Percentiles rank a stretch among this genome's conserved stretches.
phyloP scores from a whole-genome alignment of 2,329 filamentous ascomycete species.

The Lachnellula arida region DNA sequence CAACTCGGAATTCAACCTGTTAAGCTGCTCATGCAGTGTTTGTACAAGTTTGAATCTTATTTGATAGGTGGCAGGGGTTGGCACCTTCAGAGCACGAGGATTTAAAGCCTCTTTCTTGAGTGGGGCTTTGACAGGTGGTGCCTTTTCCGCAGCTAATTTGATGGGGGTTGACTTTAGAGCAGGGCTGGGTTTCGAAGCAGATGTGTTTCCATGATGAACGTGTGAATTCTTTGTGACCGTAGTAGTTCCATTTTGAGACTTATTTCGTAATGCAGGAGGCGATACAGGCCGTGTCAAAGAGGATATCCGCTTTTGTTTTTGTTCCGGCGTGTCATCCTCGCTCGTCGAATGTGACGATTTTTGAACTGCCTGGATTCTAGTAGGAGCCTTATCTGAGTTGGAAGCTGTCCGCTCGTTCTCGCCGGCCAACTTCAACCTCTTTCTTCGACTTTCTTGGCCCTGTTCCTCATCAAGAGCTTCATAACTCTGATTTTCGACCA shows the following conservation, averaged over 20 bases:
- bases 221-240: neutral
- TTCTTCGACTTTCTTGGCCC: constrained; percentile 32
- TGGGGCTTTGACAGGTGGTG: constrained; percentile 14
- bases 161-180: constrained; percentile 7
- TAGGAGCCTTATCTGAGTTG: neutral
- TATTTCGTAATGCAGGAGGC: constrained; percentile 1
- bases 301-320: neutral
- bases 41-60: constrained; percentile 54
- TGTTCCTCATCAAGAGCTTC: neutral
- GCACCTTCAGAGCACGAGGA: constrained; percentile 57
- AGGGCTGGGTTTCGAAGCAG: constrained; percentile 8
- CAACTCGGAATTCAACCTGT: constrained; percentile 61
- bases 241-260: constrained; percentile 9
- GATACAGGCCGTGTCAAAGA: constrained; percentile 2
- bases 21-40: constrained; percentile 60
- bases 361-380: neutral
- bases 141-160: constrained; percentile 5
- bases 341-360: neutral
- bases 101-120: constrained; percentile 54
- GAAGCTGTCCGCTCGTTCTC: constrained; percentile 3
- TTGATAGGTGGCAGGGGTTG: constrained; percentile 52
- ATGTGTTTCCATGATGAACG: constrained; percentile 2
- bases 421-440: constrained; percentile 29
- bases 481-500: neutral
- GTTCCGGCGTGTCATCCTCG: neutral